phyloP scores from a whole-genome alignment of 371 early-diverging fungal genomes.

The Apophysomyces elegans region DNA sequence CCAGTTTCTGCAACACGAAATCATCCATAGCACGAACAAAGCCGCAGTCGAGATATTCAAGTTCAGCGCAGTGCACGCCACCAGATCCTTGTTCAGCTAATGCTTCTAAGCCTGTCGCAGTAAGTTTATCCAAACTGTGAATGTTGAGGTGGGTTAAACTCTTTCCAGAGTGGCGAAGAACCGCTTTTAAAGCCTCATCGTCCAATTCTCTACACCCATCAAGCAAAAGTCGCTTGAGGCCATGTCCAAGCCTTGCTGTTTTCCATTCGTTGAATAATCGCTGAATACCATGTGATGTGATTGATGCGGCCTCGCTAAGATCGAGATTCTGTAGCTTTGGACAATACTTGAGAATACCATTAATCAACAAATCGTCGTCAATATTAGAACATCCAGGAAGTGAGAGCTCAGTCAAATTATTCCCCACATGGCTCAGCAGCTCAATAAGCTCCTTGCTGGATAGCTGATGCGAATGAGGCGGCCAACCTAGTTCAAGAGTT shows the following conservation, averaged over 20 bases:
- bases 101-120: slow-evolving; percentile 54
- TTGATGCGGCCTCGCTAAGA: slow-evolving; percentile 55
- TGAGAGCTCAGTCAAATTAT: slow-evolving; percentile 56
- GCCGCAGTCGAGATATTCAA: slow-evolving; percentile 66
- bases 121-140: slow-evolving; percentile 78
- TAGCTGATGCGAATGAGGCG: slow-evolving; percentile 20
- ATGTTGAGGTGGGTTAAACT: slow-evolving; percentile 61
- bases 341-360: slow-evolving; percentile 63
- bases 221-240: slow-evolving; percentile 58
- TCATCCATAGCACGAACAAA: slow-evolving; percentile 81
- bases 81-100: slow-evolving; percentile 36
- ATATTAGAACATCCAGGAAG: slow-evolving; percentile 55
- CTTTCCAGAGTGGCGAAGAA: slow-evolving; percentile 62
- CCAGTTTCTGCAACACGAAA: slow-evolving; percentile 58
- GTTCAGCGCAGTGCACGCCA: slow-evolving; percentile 33
- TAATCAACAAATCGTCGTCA: slow-evolving; percentile 56
- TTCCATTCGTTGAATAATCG: slow-evolving; percentile 59
- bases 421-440: slow-evolving; percentile 57
- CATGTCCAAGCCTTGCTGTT: slow-evolving; percentile 27
- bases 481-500: slow-evolving; percentile 53
- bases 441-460: slow-evolving; percentile 21
- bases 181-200: slow-evolving; percentile 63
- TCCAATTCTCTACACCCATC: slow-evolving; percentile 56
- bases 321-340: slow-evolving; percentile 54
- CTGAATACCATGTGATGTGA: slow-evolving; percentile 65